Evolutionary conservation across 2,329 filamentous ascomycete genomes (phyloP).

Genomic region (Lachnellula suecica): DNA sequence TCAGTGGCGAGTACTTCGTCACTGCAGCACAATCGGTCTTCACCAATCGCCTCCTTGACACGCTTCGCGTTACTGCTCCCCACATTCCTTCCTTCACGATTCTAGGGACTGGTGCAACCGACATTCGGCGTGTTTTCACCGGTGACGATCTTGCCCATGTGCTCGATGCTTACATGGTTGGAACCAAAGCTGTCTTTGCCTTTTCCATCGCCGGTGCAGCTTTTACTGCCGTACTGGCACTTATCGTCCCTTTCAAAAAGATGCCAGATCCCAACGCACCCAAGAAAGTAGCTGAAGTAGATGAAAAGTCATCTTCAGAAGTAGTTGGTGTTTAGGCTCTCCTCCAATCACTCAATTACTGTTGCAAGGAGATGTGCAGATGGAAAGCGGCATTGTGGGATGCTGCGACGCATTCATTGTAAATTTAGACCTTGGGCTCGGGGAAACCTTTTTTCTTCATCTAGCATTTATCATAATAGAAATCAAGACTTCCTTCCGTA

Average conservation of each 20-base stretch:
- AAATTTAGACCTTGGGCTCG: too few relatives aligned
- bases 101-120: conserved; percentile 10
- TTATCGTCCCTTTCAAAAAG: conserved; percentile 20
- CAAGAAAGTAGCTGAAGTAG: too few relatives aligned
- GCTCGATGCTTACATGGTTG: conserved; percentile 15
- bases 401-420: too few relatives aligned
- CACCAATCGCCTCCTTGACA: conserved; percentile 18
- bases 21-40: conserved; percentile 22
- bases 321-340: too few relatives aligned
- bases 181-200: conserved; percentile 16
- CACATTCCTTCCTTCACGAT: conserved; percentile 8
- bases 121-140: conserved; percentile 7
- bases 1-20: conserved; percentile 20
- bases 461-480: too few relatives aligned
- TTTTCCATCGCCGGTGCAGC: conserved; percentile 10
- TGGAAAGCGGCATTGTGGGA: too few relatives aligned
- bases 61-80: conserved; percentile 8
- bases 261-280: conserved; percentile 4
- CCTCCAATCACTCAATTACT: too few relatives aligned
- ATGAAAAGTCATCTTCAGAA: too few relatives aligned
- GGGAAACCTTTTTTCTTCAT: too few relatives aligned
- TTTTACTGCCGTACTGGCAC: conserved; percentile 13
- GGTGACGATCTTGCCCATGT: conserved; percentile 9
- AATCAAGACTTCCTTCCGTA: too few relatives aligned
- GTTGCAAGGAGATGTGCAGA: too few relatives aligned